phyloP scores from a whole-genome alignment of 441 rosid genomes.

The Adansonia gregorii region DNA sequence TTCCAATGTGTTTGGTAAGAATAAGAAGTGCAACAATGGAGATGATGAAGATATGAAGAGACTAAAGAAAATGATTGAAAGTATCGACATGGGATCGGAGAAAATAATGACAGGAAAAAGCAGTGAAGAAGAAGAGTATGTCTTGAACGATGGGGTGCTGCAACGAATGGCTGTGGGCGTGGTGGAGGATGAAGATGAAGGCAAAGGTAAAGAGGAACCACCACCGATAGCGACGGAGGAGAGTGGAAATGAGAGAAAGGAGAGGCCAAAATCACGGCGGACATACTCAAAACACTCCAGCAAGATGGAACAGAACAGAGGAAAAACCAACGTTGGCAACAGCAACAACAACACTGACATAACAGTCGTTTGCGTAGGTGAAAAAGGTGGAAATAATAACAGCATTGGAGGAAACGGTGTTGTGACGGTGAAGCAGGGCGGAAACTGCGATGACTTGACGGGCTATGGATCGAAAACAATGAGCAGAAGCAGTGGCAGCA shows the following conservation, averaged over 20 bases:
- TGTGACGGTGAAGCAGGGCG: not conserved
- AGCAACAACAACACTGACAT: not conserved
- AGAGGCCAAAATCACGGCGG: not conserved
- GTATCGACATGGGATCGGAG: not conserved
- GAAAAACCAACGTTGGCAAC: not conserved
- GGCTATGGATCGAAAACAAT: conserved; percentile 27
- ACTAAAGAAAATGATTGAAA: not conserved
- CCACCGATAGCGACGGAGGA: conserved; percentile 4
- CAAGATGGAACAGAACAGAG: not conserved
- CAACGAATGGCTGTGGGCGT: not conserved
- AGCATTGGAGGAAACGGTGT: not conserved
- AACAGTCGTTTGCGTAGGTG: not conserved
- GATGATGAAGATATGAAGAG: not conserved
- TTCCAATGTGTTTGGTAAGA: conserved; percentile 35
- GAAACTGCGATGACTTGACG: not conserved
- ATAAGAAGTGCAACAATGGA: conserved; percentile 15
- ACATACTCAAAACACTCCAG: not conserved
- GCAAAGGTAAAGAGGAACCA: not conserved
- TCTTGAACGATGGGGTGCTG: not conserved
- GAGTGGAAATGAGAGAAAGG: conserved; percentile 6
- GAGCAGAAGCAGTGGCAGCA: not conserved
- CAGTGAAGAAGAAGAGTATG: not conserved
- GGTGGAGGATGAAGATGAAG: not conserved
- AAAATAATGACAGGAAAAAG: conserved; percentile 1
- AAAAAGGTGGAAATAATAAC: not conserved